Conservation (phyloP, 306 rosid genomes). For the Argentina anserina region DNA sequence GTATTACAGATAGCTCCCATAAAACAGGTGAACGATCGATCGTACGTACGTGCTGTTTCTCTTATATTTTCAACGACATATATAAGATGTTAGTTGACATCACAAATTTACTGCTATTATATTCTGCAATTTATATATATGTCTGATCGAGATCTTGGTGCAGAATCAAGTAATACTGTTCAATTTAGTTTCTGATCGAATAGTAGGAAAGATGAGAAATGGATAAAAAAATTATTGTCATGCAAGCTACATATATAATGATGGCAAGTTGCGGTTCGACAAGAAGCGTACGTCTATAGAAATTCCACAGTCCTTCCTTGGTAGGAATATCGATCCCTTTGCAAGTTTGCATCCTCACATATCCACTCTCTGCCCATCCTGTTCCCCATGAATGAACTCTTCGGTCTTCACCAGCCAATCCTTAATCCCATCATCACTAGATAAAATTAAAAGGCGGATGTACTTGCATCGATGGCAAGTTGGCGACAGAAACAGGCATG, state of each 20-base stretch:
- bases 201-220: not conserved
- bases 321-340: conserved; percentile 23
- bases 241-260: too few relatives aligned
- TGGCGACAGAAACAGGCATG: conserved; percentile 40
- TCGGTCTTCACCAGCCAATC: too few relatives aligned
- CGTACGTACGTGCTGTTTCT: not conserved
- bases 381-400: too few relatives aligned
- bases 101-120: not conserved
- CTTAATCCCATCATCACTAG: too few relatives aligned
- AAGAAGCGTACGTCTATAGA: conserved; percentile 47
- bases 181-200: not conserved
- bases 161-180: not conserved
- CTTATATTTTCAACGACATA: too few relatives aligned
- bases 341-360: conserved; percentile 28
- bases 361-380: too few relatives aligned
- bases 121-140: not conserved
- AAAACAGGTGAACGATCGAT: not conserved
- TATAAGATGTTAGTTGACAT: not conserved
- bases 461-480: conserved; percentile 40
- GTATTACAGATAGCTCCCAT: not conserved
- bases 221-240: too few relatives aligned
- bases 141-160: not conserved
- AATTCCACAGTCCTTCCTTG: conserved; percentile 42
- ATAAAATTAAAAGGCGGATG: conserved; percentile 34
- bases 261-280: conserved; percentile 40